Evolutionary conservation across 371 early-diverging fungal genomes (phyloP), one percentile per base, ranked within the genome.

Genomic region (Lichtheimia hyalospora): DNA sequence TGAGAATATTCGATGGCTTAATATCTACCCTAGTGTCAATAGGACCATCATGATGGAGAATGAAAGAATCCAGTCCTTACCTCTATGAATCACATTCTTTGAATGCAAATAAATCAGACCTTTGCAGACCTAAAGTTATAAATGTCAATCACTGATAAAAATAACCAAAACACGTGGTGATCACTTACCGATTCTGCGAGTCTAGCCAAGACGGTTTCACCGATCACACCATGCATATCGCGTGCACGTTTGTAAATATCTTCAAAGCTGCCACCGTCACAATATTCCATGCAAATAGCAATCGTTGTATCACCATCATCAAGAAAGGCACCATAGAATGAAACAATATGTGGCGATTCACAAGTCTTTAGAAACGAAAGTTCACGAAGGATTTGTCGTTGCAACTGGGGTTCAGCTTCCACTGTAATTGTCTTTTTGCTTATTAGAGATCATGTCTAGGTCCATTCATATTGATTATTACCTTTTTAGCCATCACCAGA

Each of bases 281-380:
- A 90, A 68, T 89, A 96, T 75, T 97, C 98, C 93, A 97, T 95
- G 71, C 94, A 95, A 42, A 98, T 92, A 12, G 89, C 90, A 52
- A 98, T 85, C 34, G 86, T 81, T 41, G 87, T 83, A 39, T 94
- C 92, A 15, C 90, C 89, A 46, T 92, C 93, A 48, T 94, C 92
- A 54, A 91, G 74, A 70, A 89, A 96, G 8, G 98, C 95, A 40
- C 98, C 98, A 70, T 90, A 94, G 63, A 91, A 97, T 7, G 90
- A 83, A 2, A 98, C 96, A 55, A 97, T 96, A 72, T 92, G 90
- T 14, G 91, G 91, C 20, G 92, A 92, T 64, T 92, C 80, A 74
- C 98, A 98, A 52, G 86, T 84, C 50, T 89, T 85, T 57, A 98
- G 71, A 49, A 95, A 89, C 52, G 89, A 84, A 34, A 97, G 83